A percentile compares a stretch with the other conserved stretches of the same genome.
phyloP scores from a whole-genome alignment of 2,329 filamentous ascomycete genomes.

The Pestalotiopsis sp. region DNA sequence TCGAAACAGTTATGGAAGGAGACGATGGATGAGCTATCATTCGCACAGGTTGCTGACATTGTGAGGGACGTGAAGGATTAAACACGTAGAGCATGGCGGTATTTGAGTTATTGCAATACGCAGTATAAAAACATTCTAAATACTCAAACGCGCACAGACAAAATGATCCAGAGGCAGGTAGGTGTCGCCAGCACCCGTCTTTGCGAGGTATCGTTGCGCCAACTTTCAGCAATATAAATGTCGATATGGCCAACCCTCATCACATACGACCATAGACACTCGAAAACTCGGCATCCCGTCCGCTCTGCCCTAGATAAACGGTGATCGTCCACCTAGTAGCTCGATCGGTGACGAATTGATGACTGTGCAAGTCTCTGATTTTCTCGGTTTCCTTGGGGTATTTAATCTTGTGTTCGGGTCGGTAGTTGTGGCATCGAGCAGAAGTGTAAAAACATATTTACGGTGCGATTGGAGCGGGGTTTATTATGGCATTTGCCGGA shows the following conservation, averaged over 20 bases:
- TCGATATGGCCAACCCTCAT: too few species aligned
- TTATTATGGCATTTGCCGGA: not conserved
- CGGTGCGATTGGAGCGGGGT: not conserved
- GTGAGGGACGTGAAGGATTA: too few species aligned
- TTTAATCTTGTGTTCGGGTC: not conserved
- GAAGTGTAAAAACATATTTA: not conserved
- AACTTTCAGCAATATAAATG: too few species aligned
- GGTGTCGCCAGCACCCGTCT: too few species aligned
- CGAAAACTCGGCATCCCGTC: not conserved
- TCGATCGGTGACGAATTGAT: constrained; percentile 3
- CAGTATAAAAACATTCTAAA: too few species aligned
- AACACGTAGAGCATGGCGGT: too few species aligned
- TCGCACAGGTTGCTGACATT: constrained; percentile 16
- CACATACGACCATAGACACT: not conserved
- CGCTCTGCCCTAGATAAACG: not conserved
- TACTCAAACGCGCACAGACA: too few species aligned
- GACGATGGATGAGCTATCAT: constrained; percentile 26
- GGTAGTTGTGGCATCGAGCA: not conserved
- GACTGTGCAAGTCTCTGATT: constrained; percentile 1
- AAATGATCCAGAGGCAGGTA: too few species aligned
- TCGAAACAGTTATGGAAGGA: constrained; percentile 25
- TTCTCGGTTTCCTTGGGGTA: not conserved
- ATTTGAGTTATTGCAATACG: too few species aligned
- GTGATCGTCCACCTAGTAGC: not conserved
- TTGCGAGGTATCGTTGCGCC: too few species aligned